Evolutionary conservation across 257 asterid species (phyloP), one percentile per base, ranked within the genome.

Genomic region (Schizonepeta tenuifolia): DNA sequence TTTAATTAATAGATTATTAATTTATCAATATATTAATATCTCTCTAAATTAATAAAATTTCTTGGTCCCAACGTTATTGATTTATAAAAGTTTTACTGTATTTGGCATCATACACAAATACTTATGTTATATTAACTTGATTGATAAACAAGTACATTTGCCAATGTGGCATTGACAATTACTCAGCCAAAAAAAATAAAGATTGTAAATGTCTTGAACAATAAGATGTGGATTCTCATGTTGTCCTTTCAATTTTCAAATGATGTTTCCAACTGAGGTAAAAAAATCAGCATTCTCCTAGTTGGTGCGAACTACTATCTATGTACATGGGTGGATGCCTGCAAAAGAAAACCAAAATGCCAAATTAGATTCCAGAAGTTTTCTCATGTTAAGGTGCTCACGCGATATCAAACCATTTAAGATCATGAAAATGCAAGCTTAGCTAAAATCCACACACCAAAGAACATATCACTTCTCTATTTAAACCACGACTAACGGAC

Each of bases 241-340:
- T 50, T 60, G 47, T 49, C 28, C 75, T 69, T 38, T 65, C 41
- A 26, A 61, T 72, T 69, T 38, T 65, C 41, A 26, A 61, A 44
- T 63, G 67, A 66, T 13, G 28, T 62, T 35, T 47, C 49, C 9
- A 43, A 54, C 31, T 18, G 14, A 66, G 24, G 38, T 14, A 46
- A 51, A 61, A 17, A 20, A 47, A 15, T 18, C 38, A 36, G 36
- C 26, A 40, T 56, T 60, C 67, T 35, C 58, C 3, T 28, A 50
- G 54, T 31, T 57, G 47, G 62, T 33, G 56, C 9, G 47, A 59
- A 41, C 77, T 70, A 3, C 10, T 7, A 36, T 36, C 41, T 36
- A 36, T 74, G 73, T 79, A 77, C 82, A 77, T 6, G 31, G 69
- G 47, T 6, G 31, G 69, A 54, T 44, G 73, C 84, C 80, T 73